These are phyloP conservation scores for Chenopodium suecicum DNA, from an alignment of 148 eudicot species.

Conservation along the genomic window DNA sequence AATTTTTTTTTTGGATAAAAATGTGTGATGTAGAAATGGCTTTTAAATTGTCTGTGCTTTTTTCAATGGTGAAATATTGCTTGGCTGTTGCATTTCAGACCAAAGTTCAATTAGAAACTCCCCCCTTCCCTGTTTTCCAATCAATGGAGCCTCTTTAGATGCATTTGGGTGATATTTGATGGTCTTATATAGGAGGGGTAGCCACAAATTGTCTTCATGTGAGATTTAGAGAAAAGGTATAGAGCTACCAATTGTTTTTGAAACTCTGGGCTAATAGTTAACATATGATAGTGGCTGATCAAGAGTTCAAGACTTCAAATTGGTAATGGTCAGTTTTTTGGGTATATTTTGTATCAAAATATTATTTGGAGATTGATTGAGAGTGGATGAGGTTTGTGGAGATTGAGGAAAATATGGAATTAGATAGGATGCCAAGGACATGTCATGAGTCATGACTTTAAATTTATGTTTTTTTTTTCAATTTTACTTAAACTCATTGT, in stretches of 20 bases:
- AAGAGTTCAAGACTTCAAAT: background rate
- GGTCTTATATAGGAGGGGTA: background rate
- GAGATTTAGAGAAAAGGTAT: background rate
- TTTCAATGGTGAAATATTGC: background rate
- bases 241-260: background rate
- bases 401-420: no score
- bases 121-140: background rate
- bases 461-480: no score
- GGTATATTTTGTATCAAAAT: background rate
- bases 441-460: no score
- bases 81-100: background rate
- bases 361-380: background rate
- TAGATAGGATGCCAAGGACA: no score
- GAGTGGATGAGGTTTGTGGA: no score
- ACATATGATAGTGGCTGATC: background rate
- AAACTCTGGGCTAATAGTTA: background rate
- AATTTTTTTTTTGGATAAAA: background rate
- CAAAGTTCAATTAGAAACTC: background rate
- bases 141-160: background rate
- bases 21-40: background rate
- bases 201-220: background rate
- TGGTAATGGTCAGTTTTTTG: background rate
- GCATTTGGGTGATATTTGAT: background rate
- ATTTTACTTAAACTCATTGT: no score
- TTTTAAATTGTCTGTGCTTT: background rate